Base-by-base conservation (phyloP, 371 early-diverging fungal species). In the Apophysomyces ossiformis region DNA sequence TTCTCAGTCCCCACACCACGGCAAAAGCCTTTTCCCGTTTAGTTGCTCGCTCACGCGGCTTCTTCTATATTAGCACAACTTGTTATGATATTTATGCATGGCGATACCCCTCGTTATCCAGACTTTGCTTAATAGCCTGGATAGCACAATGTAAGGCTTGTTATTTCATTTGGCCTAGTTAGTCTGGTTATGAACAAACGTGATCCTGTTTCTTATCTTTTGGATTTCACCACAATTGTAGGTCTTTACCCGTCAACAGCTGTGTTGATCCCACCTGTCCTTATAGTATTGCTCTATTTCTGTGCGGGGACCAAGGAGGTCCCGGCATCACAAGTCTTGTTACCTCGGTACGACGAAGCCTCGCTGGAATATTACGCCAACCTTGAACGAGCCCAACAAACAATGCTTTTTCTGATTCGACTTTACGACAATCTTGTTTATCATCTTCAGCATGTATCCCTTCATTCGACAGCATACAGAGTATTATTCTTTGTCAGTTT, bases 361-460 rank as follows among this genome's bases (percentile, higher is more conserved):
- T 70, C 73, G 2, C 56, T 64, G 3, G 81, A 81, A 59, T 81
- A 81, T 50, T 73, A 67, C 43, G 50, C 44, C 39, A 81, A 81
- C 41, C 46, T 81, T 8, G 74, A 77, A 57, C 65, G 65, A 12
- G 72, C 71, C 69, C 81, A 81, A 39, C 63, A 77, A 35, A 61
- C 69, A 8, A 75, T 81, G 65, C 36, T 70, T 4, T 75, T 76
- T 37, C 47, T 71, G 21, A 77, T 75, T 18, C 67, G 76, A 26
- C 50, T 77, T 16, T 81, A 81, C 41, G 81, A 81, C 44, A 76
- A 81, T 38, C 56, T 81, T 7, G 71, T 68, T n/a, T 76, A 74
- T 46, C 81, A 81, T 37, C 39, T 69, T 1, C 70, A 72, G 4
- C 78, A 77, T 43, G 35, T 73, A 50, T 46, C 61, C 0, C 39